Evolutionary conservation across 192 early-diverging fungal species (phyloP).

Genomic region (Gaertneriomyces sp.): DNA sequence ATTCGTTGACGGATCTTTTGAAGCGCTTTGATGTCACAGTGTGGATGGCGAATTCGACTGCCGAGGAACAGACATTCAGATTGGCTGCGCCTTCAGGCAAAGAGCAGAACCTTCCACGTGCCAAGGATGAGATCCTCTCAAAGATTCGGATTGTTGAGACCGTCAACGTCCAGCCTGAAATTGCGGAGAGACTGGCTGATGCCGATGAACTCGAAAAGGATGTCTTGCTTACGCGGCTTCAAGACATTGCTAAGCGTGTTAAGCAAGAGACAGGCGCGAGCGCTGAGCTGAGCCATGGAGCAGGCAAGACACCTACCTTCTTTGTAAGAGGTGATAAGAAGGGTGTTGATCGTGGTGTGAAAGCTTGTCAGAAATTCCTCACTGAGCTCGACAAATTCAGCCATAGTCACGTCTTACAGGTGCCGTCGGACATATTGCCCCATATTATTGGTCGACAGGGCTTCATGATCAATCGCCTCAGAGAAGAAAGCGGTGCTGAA

Average conservation of each 20-base stretch:
- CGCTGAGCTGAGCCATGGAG: conserved; percentile 27
- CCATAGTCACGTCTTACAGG: conserved; percentile 29
- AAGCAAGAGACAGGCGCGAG: conserved; percentile 24
- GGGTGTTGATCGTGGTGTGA: conserved; percentile 27
- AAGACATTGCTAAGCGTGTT: conserved; percentile 46
- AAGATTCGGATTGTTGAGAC: conserved; percentile 33
- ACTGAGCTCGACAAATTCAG: conserved; percentile 45
- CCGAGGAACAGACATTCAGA: conserved; percentile 20
- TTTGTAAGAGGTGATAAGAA: conserved; percentile 36
- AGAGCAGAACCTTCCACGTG: conserved; percentile 7
- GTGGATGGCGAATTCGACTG: conserved; percentile 30
- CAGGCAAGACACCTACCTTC: conserved; percentile 25
- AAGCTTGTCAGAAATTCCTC: conserved; percentile 22
- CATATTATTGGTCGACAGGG: conserved; percentile 76
- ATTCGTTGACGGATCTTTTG: conserved; percentile 39
- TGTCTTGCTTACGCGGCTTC: conserved; percentile 26
- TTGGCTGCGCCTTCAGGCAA: conserved; percentile 16
- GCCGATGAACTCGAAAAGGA: conserved; percentile 8
- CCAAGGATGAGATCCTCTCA: conserved; percentile 19
- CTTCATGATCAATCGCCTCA: conserved; percentile 65
- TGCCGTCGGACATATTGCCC: conserved; percentile 41
- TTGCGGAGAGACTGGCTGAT: conserved; percentile 26
- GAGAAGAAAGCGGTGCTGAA: conserved; percentile 58
- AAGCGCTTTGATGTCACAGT: conserved; percentile 31
- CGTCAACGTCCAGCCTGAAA: conserved; percentile 35